Evolutionary conservation across 352 stramenopile genomes (phyloP).

Genomic region (Halophytophthora batemanensis): DNA sequence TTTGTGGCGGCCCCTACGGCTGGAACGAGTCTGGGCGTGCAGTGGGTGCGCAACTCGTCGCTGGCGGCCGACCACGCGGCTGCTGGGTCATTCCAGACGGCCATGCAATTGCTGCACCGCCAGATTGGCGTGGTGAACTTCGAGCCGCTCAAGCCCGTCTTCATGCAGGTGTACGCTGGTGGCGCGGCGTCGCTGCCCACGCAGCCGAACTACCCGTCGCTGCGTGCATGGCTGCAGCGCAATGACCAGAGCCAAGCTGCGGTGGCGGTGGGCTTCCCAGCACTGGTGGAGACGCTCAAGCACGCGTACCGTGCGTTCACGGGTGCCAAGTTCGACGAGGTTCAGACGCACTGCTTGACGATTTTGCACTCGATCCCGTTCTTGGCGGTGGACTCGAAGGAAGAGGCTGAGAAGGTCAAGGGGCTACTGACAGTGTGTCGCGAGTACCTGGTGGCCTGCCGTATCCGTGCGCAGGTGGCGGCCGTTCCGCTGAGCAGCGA

Average conservation of each 20-base stretch:
- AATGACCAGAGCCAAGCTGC: slow-evolving; percentile 87
- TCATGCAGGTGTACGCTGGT: slow-evolving; percentile 85
- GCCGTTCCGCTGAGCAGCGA: slow-evolving; percentile 64
- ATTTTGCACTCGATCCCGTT: slow-evolving; percentile 96
- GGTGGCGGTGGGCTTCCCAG: slow-evolving; percentile 85
- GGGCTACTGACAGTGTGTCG: slow-evolving; percentile 94
- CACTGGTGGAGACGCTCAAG: slow-evolving; percentile 93
- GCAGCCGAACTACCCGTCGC: slow-evolving; percentile 73
- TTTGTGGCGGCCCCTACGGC: slow-evolving; percentile 91
- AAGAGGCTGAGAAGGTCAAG: slow-evolving; percentile 93
- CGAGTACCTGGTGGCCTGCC: slow-evolving; percentile 98
- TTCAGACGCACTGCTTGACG: slow-evolving; percentile 89
- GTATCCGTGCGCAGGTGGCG: slow-evolving; percentile 90
- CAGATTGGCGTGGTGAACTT: slow-evolving; percentile 99
- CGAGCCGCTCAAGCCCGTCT: slow-evolving; percentile 90
- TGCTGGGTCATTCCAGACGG: slow-evolving; percentile 94
- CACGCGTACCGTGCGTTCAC: slow-evolving; percentile 97
- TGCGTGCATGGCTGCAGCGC: slow-evolving; percentile 82
- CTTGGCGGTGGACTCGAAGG: slow-evolving; percentile 90
- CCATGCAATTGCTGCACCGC: slow-evolving; percentile 97
- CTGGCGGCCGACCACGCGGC: slow-evolving; percentile 97
- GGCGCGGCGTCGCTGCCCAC: slow-evolving; percentile 78
- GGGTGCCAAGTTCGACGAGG: slow-evolving; percentile 97
- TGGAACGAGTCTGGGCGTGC: slow-evolving; percentile 84
- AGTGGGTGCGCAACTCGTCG: slow-evolving; percentile 96